Conservation (phyloP, 2,329 filamentous ascomycete species). For the Emmonsiellopsis sp. region DNA sequence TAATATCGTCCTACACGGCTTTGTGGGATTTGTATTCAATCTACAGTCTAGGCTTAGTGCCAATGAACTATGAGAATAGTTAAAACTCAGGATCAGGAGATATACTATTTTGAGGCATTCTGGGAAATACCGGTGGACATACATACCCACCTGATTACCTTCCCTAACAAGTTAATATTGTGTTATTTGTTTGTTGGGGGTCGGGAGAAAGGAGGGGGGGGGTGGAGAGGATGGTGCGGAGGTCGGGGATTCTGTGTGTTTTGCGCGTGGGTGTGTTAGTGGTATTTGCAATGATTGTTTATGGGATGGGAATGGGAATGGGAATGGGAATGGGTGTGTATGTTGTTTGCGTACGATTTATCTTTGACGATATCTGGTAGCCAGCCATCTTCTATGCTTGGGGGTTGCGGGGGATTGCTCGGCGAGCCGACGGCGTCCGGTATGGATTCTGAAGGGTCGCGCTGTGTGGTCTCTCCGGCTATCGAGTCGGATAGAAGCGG, state of each 20-base stretch:
- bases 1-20: too few relatives aligned
- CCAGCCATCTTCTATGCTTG: conserved; percentile 55
- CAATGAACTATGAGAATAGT: too few relatives aligned
- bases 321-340: not conserved
- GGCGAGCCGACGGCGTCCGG: conserved; percentile 9
- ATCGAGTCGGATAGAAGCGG: conserved; percentile 30
- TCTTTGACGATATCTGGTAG: conserved; percentile 66
- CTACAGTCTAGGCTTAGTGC: too few relatives aligned
- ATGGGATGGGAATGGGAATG: too few relatives aligned
- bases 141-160: too few relatives aligned
- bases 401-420: conserved; percentile 19
- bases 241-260: conserved; percentile 30
- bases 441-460: conserved; percentile 7
- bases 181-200: too few relatives aligned
- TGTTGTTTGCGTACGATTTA: conserved; percentile 57
- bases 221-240: conserved; percentile 68
- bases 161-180: too few relatives aligned
- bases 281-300: conserved; percentile 5
- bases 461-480: conserved; percentile 16
- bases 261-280: conserved; percentile 5
- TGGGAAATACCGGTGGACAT: too few relatives aligned
- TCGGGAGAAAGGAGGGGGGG: conserved; percentile 26
- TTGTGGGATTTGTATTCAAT: too few relatives aligned
- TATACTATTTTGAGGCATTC: too few relatives aligned
- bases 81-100: too few relatives aligned